phyloP scores from a whole-genome alignment of 139 green algal species.

The Desmodesmus armatus region DNA sequence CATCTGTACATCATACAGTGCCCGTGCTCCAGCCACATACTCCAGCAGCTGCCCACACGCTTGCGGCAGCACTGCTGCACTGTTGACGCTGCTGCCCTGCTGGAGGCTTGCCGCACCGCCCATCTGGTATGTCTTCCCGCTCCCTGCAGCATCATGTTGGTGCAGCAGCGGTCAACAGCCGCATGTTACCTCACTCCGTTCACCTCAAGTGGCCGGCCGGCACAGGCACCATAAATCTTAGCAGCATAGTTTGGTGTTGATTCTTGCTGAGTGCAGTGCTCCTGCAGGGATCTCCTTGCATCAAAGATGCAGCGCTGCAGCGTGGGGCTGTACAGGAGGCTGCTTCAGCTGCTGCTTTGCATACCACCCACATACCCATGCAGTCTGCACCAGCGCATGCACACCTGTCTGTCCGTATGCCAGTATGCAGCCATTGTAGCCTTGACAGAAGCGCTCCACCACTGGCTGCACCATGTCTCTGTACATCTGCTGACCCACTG shows the following conservation, averaged over 20 bases:
- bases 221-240: too few species aligned
- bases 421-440: conserved; percentile 54
- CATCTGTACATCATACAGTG: conserved; percentile 49
- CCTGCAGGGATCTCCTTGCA: too few species aligned
- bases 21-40: background rate
- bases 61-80: conserved; percentile 44
- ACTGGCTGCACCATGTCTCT: conserved; percentile 16
- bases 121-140: conserved; percentile 48
- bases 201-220: too few species aligned
- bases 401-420: conserved; percentile 43
- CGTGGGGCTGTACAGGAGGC: too few species aligned
- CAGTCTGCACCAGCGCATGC: background rate
- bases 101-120: conserved; percentile 17
- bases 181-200: too few species aligned
- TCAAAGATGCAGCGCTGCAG: background rate
- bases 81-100: conserved; percentile 11
- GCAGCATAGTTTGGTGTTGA: too few species aligned
- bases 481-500: background rate
- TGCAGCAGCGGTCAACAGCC: background rate
- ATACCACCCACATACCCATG: background rate
- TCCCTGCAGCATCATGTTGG: background rate
- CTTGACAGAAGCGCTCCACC: conserved; percentile 52
- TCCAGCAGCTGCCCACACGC: conserved; percentile 40
- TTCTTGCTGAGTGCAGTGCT: too few species aligned
- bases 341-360: background rate